A percentile compares a stretch with the other conserved stretches of the same genome.
These are phyloP conservation scores for Leccinum obscurum DNA, from an alignment of 768 basidiomycete species.

Conservation along the genomic window DNA sequence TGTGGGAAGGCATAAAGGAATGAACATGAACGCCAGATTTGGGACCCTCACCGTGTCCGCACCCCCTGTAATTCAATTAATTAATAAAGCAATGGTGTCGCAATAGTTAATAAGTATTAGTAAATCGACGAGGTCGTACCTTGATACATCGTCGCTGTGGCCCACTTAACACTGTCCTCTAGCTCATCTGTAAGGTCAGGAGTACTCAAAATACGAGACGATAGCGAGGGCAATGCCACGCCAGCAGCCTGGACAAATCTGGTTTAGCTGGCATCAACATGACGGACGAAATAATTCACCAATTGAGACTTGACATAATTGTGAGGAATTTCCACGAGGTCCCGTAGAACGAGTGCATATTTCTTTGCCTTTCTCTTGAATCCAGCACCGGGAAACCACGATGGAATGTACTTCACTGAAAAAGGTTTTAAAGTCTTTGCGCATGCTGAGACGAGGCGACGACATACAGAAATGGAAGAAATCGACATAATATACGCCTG, in stretches of 20 bases:
- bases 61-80: slow-evolving; percentile 16
- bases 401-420: slow-evolving; percentile 27
- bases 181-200: slow-evolving; percentile 12
- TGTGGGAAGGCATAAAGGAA: neutral
- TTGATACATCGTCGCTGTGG: slow-evolving; percentile 11
- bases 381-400: slow-evolving; percentile 23
- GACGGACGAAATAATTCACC: slow-evolving; percentile 6
- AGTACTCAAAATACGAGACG: slow-evolving; percentile 12
- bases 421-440: neutral
- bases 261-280: neutral
- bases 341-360: slow-evolving; percentile 8
- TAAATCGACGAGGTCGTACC: slow-evolving; percentile 3
- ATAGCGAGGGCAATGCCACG: slow-evolving; percentile 15
- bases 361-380: slow-evolving; percentile 18
- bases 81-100: neutral
- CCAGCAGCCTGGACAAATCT: slow-evolving; percentile 13
- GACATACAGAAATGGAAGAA: slow-evolving; percentile 19
- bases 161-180: slow-evolving; percentile 23
- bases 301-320: slow-evolving; percentile 15
- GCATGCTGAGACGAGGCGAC: neutral
- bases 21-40: neutral
- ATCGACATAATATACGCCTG: slow-evolving; percentile 17
- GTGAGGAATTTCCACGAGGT: slow-evolving; percentile 14
- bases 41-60: slow-evolving; percentile 19
- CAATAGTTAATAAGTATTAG: neutral